Conservation (phyloP, 2,329 filamentous ascomycete species). For the Cordyceps farinosa region DNA sequence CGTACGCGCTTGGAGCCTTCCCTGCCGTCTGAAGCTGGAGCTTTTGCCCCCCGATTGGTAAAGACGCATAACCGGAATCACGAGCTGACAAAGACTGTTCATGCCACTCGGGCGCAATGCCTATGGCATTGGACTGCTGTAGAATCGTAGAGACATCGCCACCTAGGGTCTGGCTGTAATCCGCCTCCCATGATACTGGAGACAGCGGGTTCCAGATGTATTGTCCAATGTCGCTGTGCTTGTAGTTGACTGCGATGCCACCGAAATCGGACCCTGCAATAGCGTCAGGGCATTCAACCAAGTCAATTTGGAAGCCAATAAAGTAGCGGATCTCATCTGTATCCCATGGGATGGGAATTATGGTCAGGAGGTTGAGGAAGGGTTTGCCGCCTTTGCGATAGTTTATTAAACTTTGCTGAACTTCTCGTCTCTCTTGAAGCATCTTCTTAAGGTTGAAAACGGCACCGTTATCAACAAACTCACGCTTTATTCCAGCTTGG, state of each 20-base stretch:
- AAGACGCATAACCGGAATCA: too few species aligned
- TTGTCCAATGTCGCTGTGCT: slow-evolving; percentile 75
- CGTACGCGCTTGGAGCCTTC: too few species aligned
- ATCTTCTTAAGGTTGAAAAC: slow-evolving; percentile 81
- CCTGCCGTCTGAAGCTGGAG: too few species aligned
- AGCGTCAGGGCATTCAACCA: slow-evolving; percentile 84
- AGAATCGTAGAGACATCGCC: slow-evolving; percentile 85
- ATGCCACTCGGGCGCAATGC: slow-evolving; percentile 70
- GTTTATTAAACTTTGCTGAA: slow-evolving; percentile 91
- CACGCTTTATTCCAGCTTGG: slow-evolving; percentile 70
- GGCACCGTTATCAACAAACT: slow-evolving; percentile 85
- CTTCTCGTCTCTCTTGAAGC: slow-evolving; percentile 69
- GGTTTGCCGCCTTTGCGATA: slow-evolving; percentile 93
- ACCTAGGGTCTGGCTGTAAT: slow-evolving; percentile 73
- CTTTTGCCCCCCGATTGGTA: too few species aligned
- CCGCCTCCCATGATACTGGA: slow-evolving; percentile 55
- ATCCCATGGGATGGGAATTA: slow-evolving; percentile 89
- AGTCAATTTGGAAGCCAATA: slow-evolving; percentile 92
- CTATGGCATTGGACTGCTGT: slow-evolving; percentile 64
- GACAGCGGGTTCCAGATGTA: slow-evolving; percentile 79
- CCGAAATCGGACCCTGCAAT: slow-evolving; percentile 66
- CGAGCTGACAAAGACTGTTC: slow-evolving; percentile 57
- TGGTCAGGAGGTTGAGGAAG: slow-evolving; percentile 90
- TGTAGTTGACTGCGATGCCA: slow-evolving; percentile 85
- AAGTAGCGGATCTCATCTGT: slow-evolving; percentile 77